Percentiles rank a stretch among this genome's conserved stretches.
Conservation (phyloP, 768 basidiomycete species). For the Amanita pallidorosea region DNA sequence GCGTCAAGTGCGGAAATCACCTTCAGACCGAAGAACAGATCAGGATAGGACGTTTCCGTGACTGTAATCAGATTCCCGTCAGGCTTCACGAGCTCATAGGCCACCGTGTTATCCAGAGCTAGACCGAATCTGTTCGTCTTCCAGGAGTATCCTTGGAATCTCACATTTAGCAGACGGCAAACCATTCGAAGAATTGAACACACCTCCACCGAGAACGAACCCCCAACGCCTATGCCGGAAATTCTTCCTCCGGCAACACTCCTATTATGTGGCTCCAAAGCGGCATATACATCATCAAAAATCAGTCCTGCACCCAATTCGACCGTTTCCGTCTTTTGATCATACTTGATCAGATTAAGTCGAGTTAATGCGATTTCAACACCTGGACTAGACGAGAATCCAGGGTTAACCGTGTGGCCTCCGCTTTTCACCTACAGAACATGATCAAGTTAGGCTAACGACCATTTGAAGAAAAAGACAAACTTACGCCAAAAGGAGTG, state of each 20-base stretch:
- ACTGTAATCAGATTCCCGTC: constrained; percentile 32
- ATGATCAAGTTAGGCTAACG: background rate
- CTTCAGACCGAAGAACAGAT: constrained; percentile 33
- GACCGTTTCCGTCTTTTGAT: constrained; percentile 18
- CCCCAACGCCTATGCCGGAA: constrained; percentile 17
- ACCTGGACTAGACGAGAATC: constrained; percentile 39
- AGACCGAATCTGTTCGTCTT: constrained; percentile 51
- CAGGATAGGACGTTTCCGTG: constrained; percentile 20
- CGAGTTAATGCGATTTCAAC: constrained; percentile 35
- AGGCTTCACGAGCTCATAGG: constrained; percentile 48
- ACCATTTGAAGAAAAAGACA: background rate
- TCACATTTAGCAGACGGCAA: background rate
- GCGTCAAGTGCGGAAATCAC: constrained; percentile 8
- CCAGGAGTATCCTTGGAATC: constrained; percentile 46
- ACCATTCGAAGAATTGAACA: background rate
- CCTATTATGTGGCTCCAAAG: constrained; percentile 26
- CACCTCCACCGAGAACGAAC: too few species aligned
- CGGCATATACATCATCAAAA: constrained; percentile 42
- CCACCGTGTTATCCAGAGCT: constrained; percentile 39
- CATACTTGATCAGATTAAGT: constrained; percentile 26
- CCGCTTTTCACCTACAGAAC: constrained; percentile 34
- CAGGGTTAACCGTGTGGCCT: constrained; percentile 32
- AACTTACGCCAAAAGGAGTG: constrained; percentile 1
- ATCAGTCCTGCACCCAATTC: constrained; percentile 23
- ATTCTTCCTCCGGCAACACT: constrained; percentile 40